phyloP scores from a whole-genome alignment of 2,329 filamentous ascomycete species.

The Cryphonectria radicalis region DNA sequence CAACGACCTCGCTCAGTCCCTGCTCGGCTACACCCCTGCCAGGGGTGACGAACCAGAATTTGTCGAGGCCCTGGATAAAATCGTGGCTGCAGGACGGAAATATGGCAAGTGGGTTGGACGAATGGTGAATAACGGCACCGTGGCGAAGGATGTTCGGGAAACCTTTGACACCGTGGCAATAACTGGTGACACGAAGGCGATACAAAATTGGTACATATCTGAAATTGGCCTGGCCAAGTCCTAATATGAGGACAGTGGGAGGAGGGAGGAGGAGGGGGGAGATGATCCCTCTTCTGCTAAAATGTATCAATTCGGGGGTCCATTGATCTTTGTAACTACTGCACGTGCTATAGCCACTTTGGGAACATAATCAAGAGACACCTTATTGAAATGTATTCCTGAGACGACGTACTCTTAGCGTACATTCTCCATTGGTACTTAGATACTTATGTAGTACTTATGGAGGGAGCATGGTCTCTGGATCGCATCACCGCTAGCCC shows the following conservation, averaged over 20 bases:
- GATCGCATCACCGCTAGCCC: neutral
- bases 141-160: conserved; percentile 44
- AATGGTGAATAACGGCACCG: conserved; percentile 50
- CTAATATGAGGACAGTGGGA: conserved; percentile 22
- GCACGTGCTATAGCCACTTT: neutral
- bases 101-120: conserved; percentile 56
- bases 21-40: conserved; percentile 51
- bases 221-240: conserved; percentile 46
- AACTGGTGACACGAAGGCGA: conserved; percentile 50
- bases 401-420: neutral
- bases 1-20: conserved; percentile 48
- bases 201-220: conserved; percentile 53
- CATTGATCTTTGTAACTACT: neutral
- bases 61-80: conserved; percentile 49
- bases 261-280: no score
- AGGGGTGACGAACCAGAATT: conserved; percentile 53
- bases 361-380: neutral
- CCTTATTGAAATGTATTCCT: neutral
- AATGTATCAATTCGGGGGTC: neutral
- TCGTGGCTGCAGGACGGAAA: conserved; percentile 48
- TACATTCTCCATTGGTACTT: neutral
- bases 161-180: conserved; percentile 51
- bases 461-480: neutral
- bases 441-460: neutral
- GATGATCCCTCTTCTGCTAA: neutral